These are phyloP conservation scores for Tieghemiomyces parasiticus DNA, from an alignment of 192 early-diverging fungal genomes.

Conservation along the genomic window DNA sequence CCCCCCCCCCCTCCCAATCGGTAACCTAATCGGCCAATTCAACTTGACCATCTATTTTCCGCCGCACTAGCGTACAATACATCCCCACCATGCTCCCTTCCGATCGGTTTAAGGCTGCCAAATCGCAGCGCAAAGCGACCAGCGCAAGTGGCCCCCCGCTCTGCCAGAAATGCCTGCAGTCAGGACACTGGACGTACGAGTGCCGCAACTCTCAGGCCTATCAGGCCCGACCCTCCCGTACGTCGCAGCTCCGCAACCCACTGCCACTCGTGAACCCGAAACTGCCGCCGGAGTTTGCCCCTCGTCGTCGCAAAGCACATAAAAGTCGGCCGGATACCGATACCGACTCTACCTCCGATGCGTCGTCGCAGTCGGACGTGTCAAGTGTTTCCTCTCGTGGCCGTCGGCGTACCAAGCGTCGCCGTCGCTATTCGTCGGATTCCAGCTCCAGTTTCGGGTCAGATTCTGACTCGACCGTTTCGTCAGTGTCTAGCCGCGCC, in stretches of 20 bases:
- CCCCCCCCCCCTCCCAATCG: too few relatives aligned
- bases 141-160: neutral
- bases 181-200: constrained; percentile 4
- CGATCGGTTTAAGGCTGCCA: neutral
- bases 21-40: too few relatives aligned
- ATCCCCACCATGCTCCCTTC: constrained; percentile 1
- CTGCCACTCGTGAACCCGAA: neutral
- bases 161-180: constrained; percentile 4
- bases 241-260: neutral
- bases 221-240: neutral
- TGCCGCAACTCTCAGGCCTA: neutral
- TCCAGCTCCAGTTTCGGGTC: neutral
- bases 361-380: too few relatives aligned
- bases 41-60: too few relatives aligned
- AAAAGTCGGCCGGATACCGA: too few relatives aligned
- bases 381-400: neutral
- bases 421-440: neutral
- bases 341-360: too few relatives aligned
- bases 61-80: too few relatives aligned
- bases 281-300: neutral
- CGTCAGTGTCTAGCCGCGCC: neutral
- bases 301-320: too few relatives aligned
- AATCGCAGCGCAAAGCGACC: neutral
- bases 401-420: neutral
- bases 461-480: neutral